These are phyloP conservation scores for Neolentinus lepideus DNA, from an alignment of 1,284 basidiomycete genomes.

Conservation along the genomic window DNA sequence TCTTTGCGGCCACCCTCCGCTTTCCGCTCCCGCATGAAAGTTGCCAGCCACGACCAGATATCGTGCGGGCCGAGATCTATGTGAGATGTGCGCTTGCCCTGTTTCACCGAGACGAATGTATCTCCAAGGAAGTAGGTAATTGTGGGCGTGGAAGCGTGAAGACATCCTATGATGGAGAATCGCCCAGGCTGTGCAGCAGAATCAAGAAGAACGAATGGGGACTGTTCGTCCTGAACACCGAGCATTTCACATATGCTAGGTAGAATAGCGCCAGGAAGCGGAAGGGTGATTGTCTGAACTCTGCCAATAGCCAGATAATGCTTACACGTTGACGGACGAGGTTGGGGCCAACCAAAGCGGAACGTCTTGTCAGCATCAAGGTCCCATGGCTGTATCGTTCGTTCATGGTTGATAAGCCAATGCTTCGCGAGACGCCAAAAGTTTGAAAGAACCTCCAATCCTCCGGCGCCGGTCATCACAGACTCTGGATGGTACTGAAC, in stretches of 20 bases:
- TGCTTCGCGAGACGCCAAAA: constrained; percentile 60
- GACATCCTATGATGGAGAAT: constrained; percentile 61
- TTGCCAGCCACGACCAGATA: constrained; percentile 66
- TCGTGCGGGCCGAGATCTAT: constrained; percentile 32
- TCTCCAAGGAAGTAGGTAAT: constrained; percentile 55
- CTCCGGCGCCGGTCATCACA: constrained; percentile 56
- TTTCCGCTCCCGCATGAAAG: constrained; percentile 52
- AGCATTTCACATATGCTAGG: constrained; percentile 51
- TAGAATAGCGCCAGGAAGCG: constrained; percentile 33
- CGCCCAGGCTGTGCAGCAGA: constrained; percentile 70
- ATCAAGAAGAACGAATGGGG: constrained; percentile 66
- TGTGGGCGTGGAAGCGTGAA: constrained; percentile 41
- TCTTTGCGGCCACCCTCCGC: constrained; percentile 38
- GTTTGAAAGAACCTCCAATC: constrained; percentile 56
- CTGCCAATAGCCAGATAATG: constrained; percentile 13
- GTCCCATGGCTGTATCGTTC: constrained; percentile 35
- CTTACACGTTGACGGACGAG: constrained; percentile 15
- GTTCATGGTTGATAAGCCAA: constrained; percentile 39
- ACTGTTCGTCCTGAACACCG: constrained; percentile 46
- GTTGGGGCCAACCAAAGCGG: constrained; percentile 50
- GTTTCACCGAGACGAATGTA: constrained; percentile 31
- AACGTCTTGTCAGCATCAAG: constrained; percentile 25
- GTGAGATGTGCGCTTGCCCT: constrained; percentile 11
- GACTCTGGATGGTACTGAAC: constrained; percentile 97
- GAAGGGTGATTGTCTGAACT: constrained; percentile 36